Evolutionary conservation across 148 eudicot species (phyloP), one percentile per base, ranked within the genome.

Genomic region (Salicornia ramosissima): DNA sequence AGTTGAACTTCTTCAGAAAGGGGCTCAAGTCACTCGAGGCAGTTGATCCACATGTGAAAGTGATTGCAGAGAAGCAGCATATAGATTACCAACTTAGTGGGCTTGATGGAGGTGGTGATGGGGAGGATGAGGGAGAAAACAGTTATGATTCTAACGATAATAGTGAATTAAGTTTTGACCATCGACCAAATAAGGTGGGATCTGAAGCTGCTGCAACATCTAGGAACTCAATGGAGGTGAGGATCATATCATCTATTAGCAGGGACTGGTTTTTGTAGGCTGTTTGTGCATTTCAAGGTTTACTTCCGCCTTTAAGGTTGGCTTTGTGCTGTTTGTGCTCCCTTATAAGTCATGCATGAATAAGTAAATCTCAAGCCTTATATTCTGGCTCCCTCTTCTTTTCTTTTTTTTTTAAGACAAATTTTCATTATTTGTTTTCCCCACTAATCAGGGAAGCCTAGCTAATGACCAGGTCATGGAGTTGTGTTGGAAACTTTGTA

Each of bases 141-240:
- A 80, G 85, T 68, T 80, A 83, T 71, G 87, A 77, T 75, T 84
- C 83, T 50, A 80, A 82, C 19, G 87, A 83, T 28, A 82, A 82
- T 49, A 84, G 86, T 65, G 97, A 88, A 76, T 57, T 90, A 64
- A 90, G 96, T 79, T 93, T 88, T 78, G 88, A 90, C 69, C 83
- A 83, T 71, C 84, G 84, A 72, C 75, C 60, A 71, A 81, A 82
- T 72, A 86, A 84, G 84, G 78, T 78, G 46, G 94, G 87, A 73
- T 64, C 65, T 56, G 96, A 92, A 21, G 81, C 74, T 45, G 80
- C 75, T 68, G 76, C 78, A 45, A 73, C 82, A 24, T 84, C 85
- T 30, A 82, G 89, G 77, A 87, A 85, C 71, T 86, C 97, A n/a
- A 78, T 83, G 89, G 99, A 94, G 99, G 99, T 94, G 74, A 81